Percentiles rank a stretch among this genome's conserved stretches.
Conservation (phyloP, 257 asterid genomes). For the Osmanthus fragrans region DNA sequence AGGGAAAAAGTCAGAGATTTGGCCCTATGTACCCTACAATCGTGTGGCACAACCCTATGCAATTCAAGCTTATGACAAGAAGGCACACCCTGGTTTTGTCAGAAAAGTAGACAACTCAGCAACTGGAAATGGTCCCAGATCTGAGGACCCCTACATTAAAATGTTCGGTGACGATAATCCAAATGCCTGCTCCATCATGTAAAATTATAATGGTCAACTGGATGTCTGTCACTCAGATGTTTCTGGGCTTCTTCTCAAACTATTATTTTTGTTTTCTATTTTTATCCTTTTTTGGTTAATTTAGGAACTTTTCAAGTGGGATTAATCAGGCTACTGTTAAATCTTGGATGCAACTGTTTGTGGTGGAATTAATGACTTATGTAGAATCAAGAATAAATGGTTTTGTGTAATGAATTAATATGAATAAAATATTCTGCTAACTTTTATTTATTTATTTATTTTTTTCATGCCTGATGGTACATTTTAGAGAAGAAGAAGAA, state of each 20-base stretch:
- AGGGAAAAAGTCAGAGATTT: conserved; percentile 82
- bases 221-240: neutral
- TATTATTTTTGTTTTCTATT: neutral
- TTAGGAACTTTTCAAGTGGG: neutral
- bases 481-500: neutral
- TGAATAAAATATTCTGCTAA: neutral
- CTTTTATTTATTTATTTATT: too few relatives aligned
- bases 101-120: conserved; percentile 53
- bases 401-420: neutral
- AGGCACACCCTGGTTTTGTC: conserved; percentile 84
- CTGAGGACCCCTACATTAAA: conserved; percentile 65
- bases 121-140: conserved; percentile 28
- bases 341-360: neutral
- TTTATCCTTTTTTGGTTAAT: neutral
- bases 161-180: conserved; percentile 90
- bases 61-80: conserved; percentile 71
- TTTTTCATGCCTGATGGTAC: neutral
- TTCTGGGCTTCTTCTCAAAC: neutral
- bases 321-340: neutral
- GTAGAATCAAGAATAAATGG: neutral
- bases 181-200: conserved; percentile 82
- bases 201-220: neutral
- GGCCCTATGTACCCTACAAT: conserved; percentile 89
- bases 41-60: conserved; percentile 89
- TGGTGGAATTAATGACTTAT: neutral